Conservation (phyloP, 164 flowering plant species). For the Vitis rupestris region DNA sequence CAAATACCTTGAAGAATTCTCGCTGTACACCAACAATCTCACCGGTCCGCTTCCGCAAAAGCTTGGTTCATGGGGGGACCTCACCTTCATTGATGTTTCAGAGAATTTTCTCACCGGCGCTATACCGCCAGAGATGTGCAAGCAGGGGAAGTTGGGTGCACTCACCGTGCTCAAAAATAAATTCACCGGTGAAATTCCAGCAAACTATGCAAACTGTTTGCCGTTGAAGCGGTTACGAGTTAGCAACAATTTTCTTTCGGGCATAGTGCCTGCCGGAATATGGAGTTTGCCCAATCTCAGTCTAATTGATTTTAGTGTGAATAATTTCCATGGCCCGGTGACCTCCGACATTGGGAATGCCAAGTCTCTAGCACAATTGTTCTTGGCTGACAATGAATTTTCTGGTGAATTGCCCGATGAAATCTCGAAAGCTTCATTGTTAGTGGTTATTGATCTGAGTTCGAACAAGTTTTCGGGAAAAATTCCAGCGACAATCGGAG, state of each 20-base stretch:
- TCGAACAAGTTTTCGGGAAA: conserved; percentile 30
- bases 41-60: conserved; percentile 34
- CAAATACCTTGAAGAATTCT: conserved; percentile 19
- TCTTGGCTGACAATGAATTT: conserved; percentile 24
- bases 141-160: conserved; percentile 24
- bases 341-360: conserved; percentile 26
- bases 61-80: conserved; percentile 34
- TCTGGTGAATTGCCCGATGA: conserved; percentile 31
- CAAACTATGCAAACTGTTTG: conserved; percentile 37
- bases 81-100: conserved; percentile 35
- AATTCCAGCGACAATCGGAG: conserved; percentile 27
- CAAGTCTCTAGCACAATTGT: conserved; percentile 21
- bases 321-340: conserved; percentile 35
- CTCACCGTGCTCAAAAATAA: conserved; percentile 34
- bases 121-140: conserved; percentile 52
- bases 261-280: conserved; percentile 44
- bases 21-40: conserved; percentile 38
- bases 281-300: conserved; percentile 46
- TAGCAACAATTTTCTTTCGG: conserved; percentile 46
- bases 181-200: conserved; percentile 46
- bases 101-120: conserved; percentile 37
- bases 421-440: conserved; percentile 26
- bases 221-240: conserved; percentile 41
- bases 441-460: conserved; percentile 24
- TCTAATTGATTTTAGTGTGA: conserved; percentile 36